phyloP scores from a whole-genome alignment of 2,329 filamentous ascomycete genomes.

The Aspergillus glaucus region DNA sequence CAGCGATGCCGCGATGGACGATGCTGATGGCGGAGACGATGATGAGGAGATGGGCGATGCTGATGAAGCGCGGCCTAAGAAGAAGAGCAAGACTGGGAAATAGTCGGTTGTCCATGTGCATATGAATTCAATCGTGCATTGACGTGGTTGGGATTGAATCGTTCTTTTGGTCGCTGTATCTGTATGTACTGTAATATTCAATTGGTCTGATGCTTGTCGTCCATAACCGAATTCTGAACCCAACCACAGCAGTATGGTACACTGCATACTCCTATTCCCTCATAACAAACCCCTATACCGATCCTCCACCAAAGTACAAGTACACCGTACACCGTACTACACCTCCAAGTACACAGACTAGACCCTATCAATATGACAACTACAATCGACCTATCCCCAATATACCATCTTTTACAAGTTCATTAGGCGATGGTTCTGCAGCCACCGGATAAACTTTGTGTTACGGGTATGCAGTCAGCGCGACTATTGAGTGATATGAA shows the following conservation, averaged over 20 bases:
- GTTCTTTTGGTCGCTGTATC: not conserved
- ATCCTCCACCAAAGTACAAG: too few species aligned
- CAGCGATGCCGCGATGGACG: slow-evolving; percentile 56
- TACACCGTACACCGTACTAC: too few species aligned
- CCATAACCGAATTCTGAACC: too few species aligned
- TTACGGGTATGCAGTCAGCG: not conserved
- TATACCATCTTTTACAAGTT: too few species aligned
- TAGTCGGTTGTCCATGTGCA: slow-evolving; percentile 9
- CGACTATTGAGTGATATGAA: too few species aligned
- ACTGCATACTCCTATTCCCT: too few species aligned
- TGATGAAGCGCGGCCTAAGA: slow-evolving; percentile 55
- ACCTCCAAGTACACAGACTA: too few species aligned
- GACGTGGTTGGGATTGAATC: not conserved
- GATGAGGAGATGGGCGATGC: slow-evolving; percentile 25
- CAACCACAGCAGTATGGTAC: too few species aligned
- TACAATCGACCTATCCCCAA: too few species aligned
- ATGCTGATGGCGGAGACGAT: slow-evolving; percentile 35
- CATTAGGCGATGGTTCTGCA: not conserved
- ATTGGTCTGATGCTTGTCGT: not conserved
- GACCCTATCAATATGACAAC: too few species aligned
- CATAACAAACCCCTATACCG: too few species aligned
- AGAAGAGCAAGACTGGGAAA: slow-evolving; percentile 52
- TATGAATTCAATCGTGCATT: not conserved
- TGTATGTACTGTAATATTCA: not conserved
- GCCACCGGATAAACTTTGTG: not conserved